These are phyloP conservation scores for Puccinellia tenuiflora DNA, from an alignment of 176 grass and related monocot species.

Conservation along the genomic window DNA sequence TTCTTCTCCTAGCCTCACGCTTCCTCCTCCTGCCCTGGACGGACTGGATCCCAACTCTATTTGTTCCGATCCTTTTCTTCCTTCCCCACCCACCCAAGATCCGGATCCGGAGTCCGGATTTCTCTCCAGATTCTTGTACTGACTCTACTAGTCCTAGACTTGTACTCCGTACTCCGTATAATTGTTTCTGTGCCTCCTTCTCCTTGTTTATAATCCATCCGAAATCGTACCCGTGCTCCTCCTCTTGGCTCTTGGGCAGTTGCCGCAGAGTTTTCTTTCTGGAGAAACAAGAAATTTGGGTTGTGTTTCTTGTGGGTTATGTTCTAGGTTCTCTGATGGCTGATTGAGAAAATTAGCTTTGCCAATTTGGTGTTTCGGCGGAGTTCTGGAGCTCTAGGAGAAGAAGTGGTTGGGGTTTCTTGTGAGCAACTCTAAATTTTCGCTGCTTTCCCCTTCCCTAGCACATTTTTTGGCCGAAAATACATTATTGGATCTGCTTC, in stretches of 20 bases:
- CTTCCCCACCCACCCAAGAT: neutral
- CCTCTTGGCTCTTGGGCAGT: neutral
- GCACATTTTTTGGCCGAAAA: neutral
- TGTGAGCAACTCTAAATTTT: constrained; percentile 5
- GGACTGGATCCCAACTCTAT: neutral
- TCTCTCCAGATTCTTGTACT: constrained; percentile 1
- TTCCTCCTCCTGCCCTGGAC: neutral
- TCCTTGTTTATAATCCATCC: neutral
- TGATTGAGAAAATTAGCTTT: neutral
- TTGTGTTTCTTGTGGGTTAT: neutral
- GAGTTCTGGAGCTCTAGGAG: neutral
- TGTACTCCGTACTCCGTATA: too few species aligned
- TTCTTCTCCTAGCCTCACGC: neutral
- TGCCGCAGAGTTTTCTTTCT: neutral
- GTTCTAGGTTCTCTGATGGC: neutral
- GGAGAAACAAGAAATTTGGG: neutral
- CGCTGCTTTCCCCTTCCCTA: constrained; percentile 5
- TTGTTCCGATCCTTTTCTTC: constrained; percentile 1
- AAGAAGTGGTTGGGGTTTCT: constrained; percentile 1
- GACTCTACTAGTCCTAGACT: neutral
- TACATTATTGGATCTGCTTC: constrained; percentile 25
- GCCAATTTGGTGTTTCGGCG: constrained; percentile 13
- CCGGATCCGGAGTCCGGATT: neutral
- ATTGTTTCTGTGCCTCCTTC: neutral
- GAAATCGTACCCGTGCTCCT: neutral